Base-by-base conservation (phyloP, 176 grass and related monocot genomes). In the Bothriochloa decipiens region DNA sequence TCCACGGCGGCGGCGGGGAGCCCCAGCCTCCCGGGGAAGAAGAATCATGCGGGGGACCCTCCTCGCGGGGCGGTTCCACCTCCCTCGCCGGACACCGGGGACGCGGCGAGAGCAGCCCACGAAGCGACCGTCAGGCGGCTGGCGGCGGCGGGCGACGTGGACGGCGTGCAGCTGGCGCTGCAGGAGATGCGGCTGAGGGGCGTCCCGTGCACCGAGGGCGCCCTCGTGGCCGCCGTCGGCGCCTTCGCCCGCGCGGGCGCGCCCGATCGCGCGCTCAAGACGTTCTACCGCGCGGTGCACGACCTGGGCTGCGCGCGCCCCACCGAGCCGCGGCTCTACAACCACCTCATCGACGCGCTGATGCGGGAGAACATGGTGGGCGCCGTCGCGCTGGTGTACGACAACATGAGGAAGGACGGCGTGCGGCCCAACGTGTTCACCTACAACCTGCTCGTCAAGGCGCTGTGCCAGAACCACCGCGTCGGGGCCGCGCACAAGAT, bases 391-490 rank as follows among this genome's bases (percentile, higher is more conserved):
- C 84, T 91, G 12, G 76, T 95, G 35, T 95, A 90, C 71, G 86
- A 75, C 1, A 86, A 90, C 83, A 95, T 95, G 91, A 98, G 41
- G 85, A 87, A 68, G 43, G 88, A 90, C 60, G 86, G 89, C 42
- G 84, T 95, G 0, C 77, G 84, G 16, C 89, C 92, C 23, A 95
- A 93, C 73, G 79, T 98, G 27, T 91, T 88, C 89, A 98, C 95
- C 11, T 93, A 91, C 84, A 98, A 95, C 75, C 87, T 95, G 55
- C 87, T 95, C 58, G 78, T 98, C 82, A 98, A 80, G 76, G 92
- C 91, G 81, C 80, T 98, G 42, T 95, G 95, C 78, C 85, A 88
- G 86, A 95, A 97, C 73, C 81, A 95, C 64, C 77, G 91, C 49
- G 68, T 95, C 14, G 91, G 81, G 62, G 83, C 86, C 47, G 92